Conservation (phyloP, 345 rosid genomes). For the Citropsis articulata region DNA sequence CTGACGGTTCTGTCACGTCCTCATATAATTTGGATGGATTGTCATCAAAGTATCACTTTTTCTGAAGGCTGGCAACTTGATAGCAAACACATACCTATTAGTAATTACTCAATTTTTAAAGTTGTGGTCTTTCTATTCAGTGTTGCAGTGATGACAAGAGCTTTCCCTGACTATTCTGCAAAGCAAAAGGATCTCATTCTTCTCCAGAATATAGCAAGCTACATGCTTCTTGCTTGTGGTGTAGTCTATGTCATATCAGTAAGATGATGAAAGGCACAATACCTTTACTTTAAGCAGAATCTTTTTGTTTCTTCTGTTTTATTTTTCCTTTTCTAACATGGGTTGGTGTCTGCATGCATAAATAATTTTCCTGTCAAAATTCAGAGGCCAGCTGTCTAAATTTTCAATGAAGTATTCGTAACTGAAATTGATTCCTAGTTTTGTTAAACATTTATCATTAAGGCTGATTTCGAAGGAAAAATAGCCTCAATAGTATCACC, state of each 20-base stretch:
- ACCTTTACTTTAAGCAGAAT: not conserved
- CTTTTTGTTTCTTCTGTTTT: not conserved
- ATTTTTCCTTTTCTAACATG: not conserved
- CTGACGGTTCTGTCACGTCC: not conserved
- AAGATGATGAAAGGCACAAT: conserved; percentile 24
- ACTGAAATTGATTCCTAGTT: not conserved
- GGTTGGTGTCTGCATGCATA: not conserved
- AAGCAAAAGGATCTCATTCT: conserved; percentile 53
- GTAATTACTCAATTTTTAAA: not conserved
- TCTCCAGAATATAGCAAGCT: conserved; percentile 79
- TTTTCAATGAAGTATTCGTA: not conserved
- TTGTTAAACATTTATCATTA: not conserved
- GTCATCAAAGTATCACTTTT: not conserved
- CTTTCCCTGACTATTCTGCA: conserved; percentile 65
- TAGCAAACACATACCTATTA: not conserved
- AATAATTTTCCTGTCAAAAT: not conserved
- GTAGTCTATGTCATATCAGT: conserved; percentile 68
- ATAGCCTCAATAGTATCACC: not conserved
- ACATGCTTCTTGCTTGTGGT: conserved; percentile 89
- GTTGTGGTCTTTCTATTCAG: conserved; percentile 35
- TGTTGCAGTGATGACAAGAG: conserved; percentile 96
- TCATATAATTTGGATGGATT: not conserved
- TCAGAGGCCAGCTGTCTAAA: not conserved
- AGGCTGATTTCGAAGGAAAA: not conserved
- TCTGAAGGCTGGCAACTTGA: not conserved